Conservation (phyloP, 768 basidiomycete genomes). For the Tubosaeta sp. region DNA sequence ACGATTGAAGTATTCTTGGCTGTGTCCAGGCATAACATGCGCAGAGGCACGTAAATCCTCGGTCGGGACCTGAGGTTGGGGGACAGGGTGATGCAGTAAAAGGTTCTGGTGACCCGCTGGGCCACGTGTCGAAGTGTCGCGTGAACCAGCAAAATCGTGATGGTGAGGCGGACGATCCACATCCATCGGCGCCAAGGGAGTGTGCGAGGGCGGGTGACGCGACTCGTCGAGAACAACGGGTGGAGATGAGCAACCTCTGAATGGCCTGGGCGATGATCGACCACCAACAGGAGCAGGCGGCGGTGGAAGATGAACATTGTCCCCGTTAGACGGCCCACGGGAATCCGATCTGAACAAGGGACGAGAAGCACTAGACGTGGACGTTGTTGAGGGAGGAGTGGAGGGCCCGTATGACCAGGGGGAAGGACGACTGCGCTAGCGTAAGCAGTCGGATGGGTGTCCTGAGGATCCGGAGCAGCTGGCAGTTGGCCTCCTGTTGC, state of each 20-base stretch:
- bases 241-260: too few species aligned
- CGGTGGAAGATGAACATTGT: conserved; percentile 49
- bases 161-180: too few species aligned
- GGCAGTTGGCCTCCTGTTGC: conserved; percentile 68
- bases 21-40: conserved; percentile 39
- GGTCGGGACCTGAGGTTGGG: conserved; percentile 51
- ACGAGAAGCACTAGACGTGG: conserved; percentile 22
- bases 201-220: too few species aligned
- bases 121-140: conserved; percentile 36
- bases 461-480: conserved; percentile 88
- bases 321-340: conserved; percentile 45
- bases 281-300: conserved; percentile 48
- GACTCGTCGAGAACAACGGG: too few species aligned
- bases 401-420: conserved; percentile 62
- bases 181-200: too few species aligned
- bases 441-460: conserved; percentile 96
- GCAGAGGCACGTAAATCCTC: conserved; percentile 47
- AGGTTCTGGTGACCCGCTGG: conserved; percentile 53
- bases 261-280: conserved; percentile 61
- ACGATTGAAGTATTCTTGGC: conserved; percentile 56
- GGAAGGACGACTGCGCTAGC: too few species aligned
- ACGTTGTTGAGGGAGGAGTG: conserved; percentile 52
- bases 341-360: conserved; percentile 69
- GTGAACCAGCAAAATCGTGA: too few species aligned
- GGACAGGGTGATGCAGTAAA: conserved; percentile 64